A percentile compares a stretch with the other conserved stretches of the same genome.
phyloP scores from a whole-genome alignment of 305 asterid genomes.

The Solanum aculeatissimum region DNA sequence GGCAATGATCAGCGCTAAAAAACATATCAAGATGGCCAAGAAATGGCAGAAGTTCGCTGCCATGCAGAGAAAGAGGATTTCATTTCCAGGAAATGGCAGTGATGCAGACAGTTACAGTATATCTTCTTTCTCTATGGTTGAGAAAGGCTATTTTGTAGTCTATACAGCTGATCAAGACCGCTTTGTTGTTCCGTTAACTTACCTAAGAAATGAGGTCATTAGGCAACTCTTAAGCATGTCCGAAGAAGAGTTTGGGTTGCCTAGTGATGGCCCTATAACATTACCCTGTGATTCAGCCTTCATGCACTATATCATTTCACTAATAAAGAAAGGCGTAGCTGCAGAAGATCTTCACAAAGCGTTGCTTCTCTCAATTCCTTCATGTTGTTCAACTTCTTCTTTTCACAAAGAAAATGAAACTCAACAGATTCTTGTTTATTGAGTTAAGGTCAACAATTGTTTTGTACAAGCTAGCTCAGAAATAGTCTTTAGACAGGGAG shows the following conservation, averaged over 20 bases:
- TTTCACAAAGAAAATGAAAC: not conserved
- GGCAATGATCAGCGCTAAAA: not conserved
- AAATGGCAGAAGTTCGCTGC: not conserved
- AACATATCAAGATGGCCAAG: not conserved
- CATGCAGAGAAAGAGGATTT: not conserved
- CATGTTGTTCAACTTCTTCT: not conserved
- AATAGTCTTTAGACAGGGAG: not conserved
- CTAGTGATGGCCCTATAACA: not conserved
- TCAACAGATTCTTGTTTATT: not conserved
- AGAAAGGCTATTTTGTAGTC: not conserved
- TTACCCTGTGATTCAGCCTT: not conserved
- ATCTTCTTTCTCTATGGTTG: not conserved
- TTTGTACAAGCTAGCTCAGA: too few species aligned
- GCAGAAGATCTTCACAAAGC: not conserved
- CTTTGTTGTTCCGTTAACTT: not conserved
- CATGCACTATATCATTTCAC: not conserved
- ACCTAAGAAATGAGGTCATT: not conserved
- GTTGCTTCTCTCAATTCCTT: not conserved
- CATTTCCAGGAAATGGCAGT: not conserved
- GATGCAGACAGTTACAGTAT: not conserved
- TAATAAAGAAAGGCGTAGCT: not conserved
- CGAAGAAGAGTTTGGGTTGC: not conserved
- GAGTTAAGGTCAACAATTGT: not conserved
- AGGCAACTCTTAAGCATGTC: not conserved
- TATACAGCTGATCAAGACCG: not conserved